phyloP scores from a whole-genome alignment of 2,329 filamentous ascomycete species.

The Verticillium nonalfalfae region DNA sequence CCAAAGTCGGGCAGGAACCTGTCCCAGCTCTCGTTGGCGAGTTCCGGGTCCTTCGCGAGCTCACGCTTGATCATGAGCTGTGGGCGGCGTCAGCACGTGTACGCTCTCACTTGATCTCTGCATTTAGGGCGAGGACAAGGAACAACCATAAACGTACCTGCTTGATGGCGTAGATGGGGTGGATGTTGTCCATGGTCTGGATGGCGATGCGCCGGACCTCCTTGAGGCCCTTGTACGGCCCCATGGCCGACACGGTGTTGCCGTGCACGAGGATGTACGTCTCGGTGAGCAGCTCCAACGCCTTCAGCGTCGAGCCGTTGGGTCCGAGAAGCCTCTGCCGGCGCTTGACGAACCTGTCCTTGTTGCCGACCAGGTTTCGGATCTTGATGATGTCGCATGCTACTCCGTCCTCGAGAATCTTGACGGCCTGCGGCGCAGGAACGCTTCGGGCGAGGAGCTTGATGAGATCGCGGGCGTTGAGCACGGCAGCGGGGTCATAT shows the following conservation, averaged over 20 bases:
- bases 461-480: slow-evolving; percentile 91
- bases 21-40: slow-evolving; percentile 89
- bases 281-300: slow-evolving; percentile 82
- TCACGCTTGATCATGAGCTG: slow-evolving; percentile 92
- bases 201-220: slow-evolving; percentile 84
- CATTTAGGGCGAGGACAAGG: no score
- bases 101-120: no score
- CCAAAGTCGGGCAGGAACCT: slow-evolving; percentile 97
- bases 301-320: slow-evolving; percentile 87
- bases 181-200: slow-evolving; percentile 95
- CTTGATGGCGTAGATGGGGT: slow-evolving; percentile 77
- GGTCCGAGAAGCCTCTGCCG: slow-evolving; percentile 89
- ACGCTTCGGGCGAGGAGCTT: slow-evolving; percentile 89
- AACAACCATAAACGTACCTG: neutral
- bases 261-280: slow-evolving; percentile 95
- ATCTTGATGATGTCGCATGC: slow-evolving; percentile 97
- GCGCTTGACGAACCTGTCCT: slow-evolving; percentile 92
- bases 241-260: slow-evolving; percentile 91
- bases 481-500: slow-evolving; percentile 83
- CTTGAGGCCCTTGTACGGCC: slow-evolving; percentile 86
- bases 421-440: slow-evolving; percentile 85
- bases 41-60: slow-evolving; percentile 79
- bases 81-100: neutral
- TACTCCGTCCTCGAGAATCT: slow-evolving; percentile 86
- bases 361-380: slow-evolving; percentile 80